Conservation (phyloP, 257 asterid species). For the Ehretia macrophylla region DNA sequence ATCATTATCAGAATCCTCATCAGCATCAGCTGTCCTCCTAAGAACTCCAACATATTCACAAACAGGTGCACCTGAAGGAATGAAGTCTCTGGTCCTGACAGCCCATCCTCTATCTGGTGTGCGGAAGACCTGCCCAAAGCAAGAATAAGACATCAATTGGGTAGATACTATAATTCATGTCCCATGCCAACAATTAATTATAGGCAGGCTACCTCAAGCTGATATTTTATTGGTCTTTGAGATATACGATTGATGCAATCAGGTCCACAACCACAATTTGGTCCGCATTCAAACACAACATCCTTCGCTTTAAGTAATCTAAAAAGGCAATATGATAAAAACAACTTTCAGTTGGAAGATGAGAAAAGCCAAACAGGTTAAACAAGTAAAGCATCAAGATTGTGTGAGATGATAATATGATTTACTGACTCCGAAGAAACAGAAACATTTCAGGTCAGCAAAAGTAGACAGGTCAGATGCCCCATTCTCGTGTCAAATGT, state of each 20-base stretch:
- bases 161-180: not conserved
- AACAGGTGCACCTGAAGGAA: constrained; percentile 23
- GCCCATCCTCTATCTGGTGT: constrained; percentile 20
- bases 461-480: not conserved
- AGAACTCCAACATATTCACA: constrained; percentile 21
- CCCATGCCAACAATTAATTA: not conserved
- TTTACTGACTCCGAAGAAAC: not conserved
- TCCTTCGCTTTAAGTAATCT: constrained; percentile 18
- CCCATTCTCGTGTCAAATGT: not conserved
- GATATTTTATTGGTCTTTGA: constrained; percentile 15
- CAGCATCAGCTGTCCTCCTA: constrained; percentile 9
- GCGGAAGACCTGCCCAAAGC: constrained; percentile 11
- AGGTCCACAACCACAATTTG: constrained; percentile 26
- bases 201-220: constrained; percentile 20
- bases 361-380: not conserved
- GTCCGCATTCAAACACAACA: constrained; percentile 27
- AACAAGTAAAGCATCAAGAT: not conserved
- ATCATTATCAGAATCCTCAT: constrained; percentile 13
- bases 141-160: not conserved
- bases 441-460: not conserved
- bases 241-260: constrained; percentile 21
- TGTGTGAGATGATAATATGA: not conserved
- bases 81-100: constrained; percentile 18
- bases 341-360: not conserved
- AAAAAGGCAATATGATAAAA: not conserved